Evolutionary conservation across 495 filamentous ascomycete genomes (phyloP).

Genomic region (Xylaria sp.): DNA sequence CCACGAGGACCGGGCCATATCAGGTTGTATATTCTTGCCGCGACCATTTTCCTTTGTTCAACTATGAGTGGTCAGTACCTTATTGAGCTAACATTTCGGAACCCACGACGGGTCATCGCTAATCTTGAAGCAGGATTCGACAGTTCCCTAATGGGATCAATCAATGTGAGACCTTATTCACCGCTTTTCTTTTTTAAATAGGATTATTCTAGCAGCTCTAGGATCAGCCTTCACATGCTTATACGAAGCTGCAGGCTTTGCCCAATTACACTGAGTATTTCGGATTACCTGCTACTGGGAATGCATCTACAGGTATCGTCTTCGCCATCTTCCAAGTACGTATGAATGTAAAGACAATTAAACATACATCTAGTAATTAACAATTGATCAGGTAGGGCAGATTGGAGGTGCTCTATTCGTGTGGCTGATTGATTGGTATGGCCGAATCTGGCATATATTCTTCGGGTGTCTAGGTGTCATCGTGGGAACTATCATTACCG

Average conservation of each 20-base stretch:
- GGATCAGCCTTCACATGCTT: background rate
- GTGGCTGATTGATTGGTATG: slow-evolving; percentile 48
- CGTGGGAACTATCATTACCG: slow-evolving; percentile 61
- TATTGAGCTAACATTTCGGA: background rate
- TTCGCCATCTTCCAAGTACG: slow-evolving; percentile 46
- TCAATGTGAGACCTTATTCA: slow-evolving; percentile 35
- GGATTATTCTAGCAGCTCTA: background rate
- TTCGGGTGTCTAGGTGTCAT: slow-evolving; percentile 70
- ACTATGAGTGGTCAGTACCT: slow-evolving; percentile 39
- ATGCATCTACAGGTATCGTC: slow-evolving; percentile 42
- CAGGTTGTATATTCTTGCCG: slow-evolving; percentile 36
- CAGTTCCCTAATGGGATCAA: slow-evolving; percentile 43
- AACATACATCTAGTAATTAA: background rate
- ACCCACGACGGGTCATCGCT: background rate
- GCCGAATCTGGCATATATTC: slow-evolving; percentile 55
- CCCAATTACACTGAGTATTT: slow-evolving; percentile 43
- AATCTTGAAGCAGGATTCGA: slow-evolving; percentile 37
- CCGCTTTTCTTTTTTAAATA: background rate
- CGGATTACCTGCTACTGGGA: slow-evolving; percentile 32
- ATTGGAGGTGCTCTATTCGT: slow-evolving; percentile 41
- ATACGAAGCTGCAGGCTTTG: slow-evolving; percentile 32
- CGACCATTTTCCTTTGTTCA: slow-evolving; percentile 40
- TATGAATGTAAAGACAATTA: background rate
- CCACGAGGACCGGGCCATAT: slow-evolving; percentile 39
- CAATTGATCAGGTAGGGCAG: slow-evolving; percentile 34